A percentile compares a stretch with the other conserved stretches of the same genome.
phyloP scores from a whole-genome alignment of 768 basidiomycete species.

The Xerocomellus amylosporus region DNA sequence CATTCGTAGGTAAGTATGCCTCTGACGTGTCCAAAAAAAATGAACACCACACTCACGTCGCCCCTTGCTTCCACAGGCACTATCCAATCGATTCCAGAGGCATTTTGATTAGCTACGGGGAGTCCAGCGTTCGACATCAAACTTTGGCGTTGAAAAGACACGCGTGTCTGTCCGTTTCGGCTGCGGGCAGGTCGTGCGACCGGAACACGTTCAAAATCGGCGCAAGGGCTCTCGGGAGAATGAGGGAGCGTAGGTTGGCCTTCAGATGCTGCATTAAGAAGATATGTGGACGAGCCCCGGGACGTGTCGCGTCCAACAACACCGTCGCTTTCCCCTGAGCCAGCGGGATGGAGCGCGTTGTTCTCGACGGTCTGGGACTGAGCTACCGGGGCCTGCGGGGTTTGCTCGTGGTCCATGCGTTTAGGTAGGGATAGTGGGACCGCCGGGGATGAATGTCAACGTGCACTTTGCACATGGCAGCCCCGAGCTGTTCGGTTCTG shows the following conservation, averaged over 20 bases:
- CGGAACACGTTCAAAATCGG: slow-evolving; percentile 5
- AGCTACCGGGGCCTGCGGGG: not conserved
- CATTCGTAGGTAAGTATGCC: no score
- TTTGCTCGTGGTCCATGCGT: slow-evolving; percentile 17
- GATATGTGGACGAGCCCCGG: slow-evolving; percentile 1
- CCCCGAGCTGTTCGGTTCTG: not conserved
- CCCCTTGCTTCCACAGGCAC: slow-evolving; percentile 25
- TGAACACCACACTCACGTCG: slow-evolving; percentile 10
- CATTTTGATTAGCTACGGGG: not conserved
- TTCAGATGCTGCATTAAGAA: slow-evolving; percentile 7
- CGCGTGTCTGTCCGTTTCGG: slow-evolving; percentile 17
- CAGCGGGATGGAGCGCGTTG: not conserved
- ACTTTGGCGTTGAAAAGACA: slow-evolving; percentile 8
- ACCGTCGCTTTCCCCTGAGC: not conserved
- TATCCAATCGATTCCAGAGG: slow-evolving; percentile 25
- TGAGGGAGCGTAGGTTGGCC: not conserved
- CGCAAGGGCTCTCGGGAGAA: slow-evolving; percentile 2
- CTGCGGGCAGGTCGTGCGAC: slow-evolving; percentile 9
- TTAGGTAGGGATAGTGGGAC: not conserved
- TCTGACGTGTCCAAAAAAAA: not conserved
- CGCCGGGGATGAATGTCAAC: not conserved
- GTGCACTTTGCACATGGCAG: not conserved
- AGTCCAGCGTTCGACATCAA: not conserved
- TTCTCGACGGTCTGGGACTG: not conserved
- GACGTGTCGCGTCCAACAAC: not conserved